A percentile compares a stretch with the other conserved stretches of the same genome.
Evolutionary conservation across 2,329 filamentous ascomycete genomes (phyloP).

Genomic region (Neurospora sp.): DNA sequence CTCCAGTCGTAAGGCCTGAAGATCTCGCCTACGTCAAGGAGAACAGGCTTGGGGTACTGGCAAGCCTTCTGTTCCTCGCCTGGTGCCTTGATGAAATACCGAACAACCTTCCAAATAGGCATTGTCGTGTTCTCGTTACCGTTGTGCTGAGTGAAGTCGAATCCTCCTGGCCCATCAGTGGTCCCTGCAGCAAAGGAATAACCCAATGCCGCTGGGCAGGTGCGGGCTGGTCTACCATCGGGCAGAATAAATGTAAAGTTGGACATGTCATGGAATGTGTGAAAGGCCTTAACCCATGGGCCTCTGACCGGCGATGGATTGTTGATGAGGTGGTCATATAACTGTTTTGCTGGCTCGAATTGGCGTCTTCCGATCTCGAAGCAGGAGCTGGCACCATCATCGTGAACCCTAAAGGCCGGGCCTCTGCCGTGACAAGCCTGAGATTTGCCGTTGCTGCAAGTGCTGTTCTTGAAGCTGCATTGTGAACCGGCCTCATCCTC

Average conservation of each 20-base stretch:
- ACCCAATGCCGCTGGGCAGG: conserved; percentile 79
- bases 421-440: conserved; percentile 66
- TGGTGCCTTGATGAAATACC: conserved; percentile 61
- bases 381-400: conserved; percentile 63
- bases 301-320: conserved; percentile 45
- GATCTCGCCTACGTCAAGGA: conserved; percentile 83
- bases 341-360: conserved; percentile 32
- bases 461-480: conserved; percentile 74
- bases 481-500: conserved; percentile 67
- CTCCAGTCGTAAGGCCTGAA: conserved; percentile 72
- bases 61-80: conserved; percentile 61
- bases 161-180: conserved; percentile 79
- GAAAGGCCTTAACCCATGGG: conserved; percentile 65
- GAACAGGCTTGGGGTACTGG: conserved; percentile 71
- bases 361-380: conserved; percentile 70
- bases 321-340: conserved; percentile 43
- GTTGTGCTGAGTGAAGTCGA: conserved; percentile 88
- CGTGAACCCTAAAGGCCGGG: conserved; percentile 55
- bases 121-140: conserved; percentile 54
- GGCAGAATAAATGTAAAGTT: conserved; percentile 63
- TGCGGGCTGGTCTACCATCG: conserved; percentile 60
- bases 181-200: conserved; percentile 92
- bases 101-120: conserved; percentile 71
- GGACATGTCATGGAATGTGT: conserved; percentile 76
- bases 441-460: conserved; percentile 61